Evolutionary conservation across 106 monocot species (phyloP), one percentile per base, ranked within the genome.

Genomic region (Dendrobium catenatum): DNA sequence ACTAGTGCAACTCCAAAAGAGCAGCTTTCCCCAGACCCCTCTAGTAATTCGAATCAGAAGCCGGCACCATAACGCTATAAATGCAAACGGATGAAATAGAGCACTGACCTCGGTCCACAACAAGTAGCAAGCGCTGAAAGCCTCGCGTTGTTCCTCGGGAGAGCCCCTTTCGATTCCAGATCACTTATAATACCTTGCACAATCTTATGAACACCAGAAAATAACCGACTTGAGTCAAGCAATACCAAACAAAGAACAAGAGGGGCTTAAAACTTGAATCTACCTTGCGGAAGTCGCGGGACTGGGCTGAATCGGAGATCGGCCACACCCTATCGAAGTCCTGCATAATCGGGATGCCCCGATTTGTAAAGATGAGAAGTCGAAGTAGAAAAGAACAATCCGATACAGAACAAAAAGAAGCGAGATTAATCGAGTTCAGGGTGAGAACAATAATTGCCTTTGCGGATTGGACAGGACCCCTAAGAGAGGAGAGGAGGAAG

Each of bases 301-400:
- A 98, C 74, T 98, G 97, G 8, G 90, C 84, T n/a, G 97, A 98
- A 81, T 94, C 97, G 64, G 89, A 98, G 51, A 98, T 98, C 58
- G 97, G 97, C 97, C 97, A 98, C 33, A 94, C 97, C 83, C 91
- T 98, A 75, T 94, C 97, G 68, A 98, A 98, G 75, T 98, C 97
- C 97, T 95, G 79, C 16, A 20, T 22, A 44, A 79, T 4, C 68
- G 41, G 0, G 55, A 13, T 29, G 51, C 40, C 74, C n/a, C 33
- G 13, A 64, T 24, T 26, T 6, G 24, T 4, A 42, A 31, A 83
- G 6, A 29, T 11, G 33, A 31, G 58, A 55, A 54, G 9, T 42
- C 9, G 18, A n/a, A 3, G 9, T 6, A 64, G n/a, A n/a, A 26
- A 64, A 64, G 24, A 6, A 64, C 10, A 46, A 41, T 47, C 77